These are phyloP conservation scores for Tulasnella sp. DNA, from an alignment of 768 basidiomycete species.

Conservation along the genomic window DNA sequence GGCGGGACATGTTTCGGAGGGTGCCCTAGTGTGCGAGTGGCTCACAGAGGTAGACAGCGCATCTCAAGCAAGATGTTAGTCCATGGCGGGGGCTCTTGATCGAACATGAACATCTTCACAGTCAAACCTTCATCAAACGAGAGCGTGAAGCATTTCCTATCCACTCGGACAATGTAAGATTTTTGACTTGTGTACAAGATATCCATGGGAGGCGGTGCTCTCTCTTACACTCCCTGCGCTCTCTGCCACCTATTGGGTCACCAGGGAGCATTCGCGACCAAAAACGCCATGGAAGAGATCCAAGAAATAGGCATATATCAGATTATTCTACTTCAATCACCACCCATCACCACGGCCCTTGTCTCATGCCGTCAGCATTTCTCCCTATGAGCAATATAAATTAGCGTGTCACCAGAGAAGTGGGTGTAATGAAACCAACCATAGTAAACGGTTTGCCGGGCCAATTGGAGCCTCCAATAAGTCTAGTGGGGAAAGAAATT, in stretches of 20 bases:
- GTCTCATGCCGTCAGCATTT: conserved; percentile 4
- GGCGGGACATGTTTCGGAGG: too few species aligned
- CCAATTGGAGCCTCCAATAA: conserved; percentile 29
- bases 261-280: background rate
- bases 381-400: background rate
- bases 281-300: background rate
- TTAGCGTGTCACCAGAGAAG: background rate
- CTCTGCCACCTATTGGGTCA: background rate
- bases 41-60: too few species aligned
- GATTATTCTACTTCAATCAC: background rate
- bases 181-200: too few species aligned
- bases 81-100: too few species aligned
- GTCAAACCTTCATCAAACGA: too few species aligned
- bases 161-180: too few species aligned
- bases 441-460: conserved; percentile 27
- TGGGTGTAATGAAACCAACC: background rate
- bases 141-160: too few species aligned
- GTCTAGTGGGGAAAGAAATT: background rate
- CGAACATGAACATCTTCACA: too few species aligned
- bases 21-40: too few species aligned
- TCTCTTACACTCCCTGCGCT: background rate
- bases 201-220: too few species aligned
- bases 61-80: too few species aligned
- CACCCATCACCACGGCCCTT: background rate
- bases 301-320: background rate